Conservation (phyloP, 495 filamentous ascomycete genomes). For the Penicillium atrosanguineum region DNA sequence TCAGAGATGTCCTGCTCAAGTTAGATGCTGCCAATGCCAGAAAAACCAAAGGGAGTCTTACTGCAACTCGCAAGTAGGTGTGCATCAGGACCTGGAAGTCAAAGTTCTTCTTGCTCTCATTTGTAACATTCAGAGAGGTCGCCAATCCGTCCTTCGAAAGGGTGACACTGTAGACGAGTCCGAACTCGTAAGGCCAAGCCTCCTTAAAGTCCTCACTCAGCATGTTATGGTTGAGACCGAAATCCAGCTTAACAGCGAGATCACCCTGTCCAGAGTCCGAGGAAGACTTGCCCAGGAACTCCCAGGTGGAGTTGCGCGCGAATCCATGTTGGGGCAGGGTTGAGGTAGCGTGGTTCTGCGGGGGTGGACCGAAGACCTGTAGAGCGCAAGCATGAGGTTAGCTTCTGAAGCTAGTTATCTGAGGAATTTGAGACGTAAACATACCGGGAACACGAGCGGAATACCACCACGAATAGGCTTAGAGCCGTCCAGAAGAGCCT, state of each 20-base stretch:
- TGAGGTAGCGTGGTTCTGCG: slow-evolving; percentile 65
- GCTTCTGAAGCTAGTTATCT: slow-evolving; percentile 1
- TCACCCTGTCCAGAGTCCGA: slow-evolving; percentile 65
- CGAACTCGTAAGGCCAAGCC: slow-evolving; percentile 81
- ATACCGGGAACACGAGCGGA: slow-evolving; percentile 91
- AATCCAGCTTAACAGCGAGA: slow-evolving; percentile 83
- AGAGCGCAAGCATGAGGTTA: slow-evolving; percentile 9
- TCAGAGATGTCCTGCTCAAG: slow-evolving; percentile 66
- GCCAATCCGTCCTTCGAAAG: slow-evolving; percentile 69
- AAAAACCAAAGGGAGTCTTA: slow-evolving; percentile 38
- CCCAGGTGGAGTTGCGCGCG: slow-evolving; percentile 75
- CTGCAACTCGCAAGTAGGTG: slow-evolving; percentile 79
- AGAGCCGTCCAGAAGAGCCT: slow-evolving; percentile 64
- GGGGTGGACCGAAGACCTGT: slow-evolving; percentile 87
- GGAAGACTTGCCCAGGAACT: slow-evolving; percentile 61
- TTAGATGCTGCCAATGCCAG: background rate
- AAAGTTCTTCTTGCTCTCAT: slow-evolving; percentile 70
- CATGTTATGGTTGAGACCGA: slow-evolving; percentile 75
- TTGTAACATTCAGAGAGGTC: slow-evolving; percentile 83
- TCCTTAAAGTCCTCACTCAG: slow-evolving; percentile 60
- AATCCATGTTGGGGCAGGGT: slow-evolving; percentile 92
- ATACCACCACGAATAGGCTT: slow-evolving; percentile 68
- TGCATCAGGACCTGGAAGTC: slow-evolving; percentile 93
- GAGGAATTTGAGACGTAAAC: slow-evolving; percentile 16
- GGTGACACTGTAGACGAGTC: slow-evolving; percentile 88